These are phyloP conservation scores for Reticulascus tulasneorum DNA, from an alignment of 2,329 filamentous ascomycete genomes.

Conservation along the genomic window DNA sequence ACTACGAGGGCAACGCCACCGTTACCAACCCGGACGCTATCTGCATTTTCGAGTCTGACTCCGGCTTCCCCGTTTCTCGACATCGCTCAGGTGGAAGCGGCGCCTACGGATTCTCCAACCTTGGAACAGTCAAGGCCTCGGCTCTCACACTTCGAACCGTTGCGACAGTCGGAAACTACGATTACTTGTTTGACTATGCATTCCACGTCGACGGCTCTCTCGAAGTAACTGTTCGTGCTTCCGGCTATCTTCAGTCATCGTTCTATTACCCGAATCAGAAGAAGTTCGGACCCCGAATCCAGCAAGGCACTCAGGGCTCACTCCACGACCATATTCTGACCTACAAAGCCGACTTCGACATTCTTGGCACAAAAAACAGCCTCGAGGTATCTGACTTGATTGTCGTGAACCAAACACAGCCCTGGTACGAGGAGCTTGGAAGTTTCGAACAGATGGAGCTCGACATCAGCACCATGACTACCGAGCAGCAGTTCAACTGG, in stretches of 20 bases:
- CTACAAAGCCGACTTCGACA: constrained; percentile 37
- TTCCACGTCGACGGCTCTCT: constrained; percentile 33
- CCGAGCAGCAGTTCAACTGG: constrained; percentile 30
- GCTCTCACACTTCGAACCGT: constrained; percentile 18
- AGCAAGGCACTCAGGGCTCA: constrained; percentile 27
- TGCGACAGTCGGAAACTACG: constrained; percentile 37
- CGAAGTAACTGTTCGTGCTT: constrained; percentile 34
- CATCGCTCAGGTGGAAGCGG: constrained; percentile 23
- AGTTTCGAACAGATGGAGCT: constrained; percentile 29
- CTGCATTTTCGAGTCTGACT: constrained; percentile 35
- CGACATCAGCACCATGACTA: constrained; percentile 16
- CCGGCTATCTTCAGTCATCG: constrained; percentile 30
- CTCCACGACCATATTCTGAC: constrained; percentile 35
- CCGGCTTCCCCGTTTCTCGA: constrained; percentile 30
- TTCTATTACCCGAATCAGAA: constrained; percentile 29
- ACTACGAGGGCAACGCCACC: constrained; percentile 24
- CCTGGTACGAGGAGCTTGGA: constrained; percentile 32
- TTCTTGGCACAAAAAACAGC: constrained; percentile 29
- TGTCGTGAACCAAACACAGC: constrained; percentile 25
- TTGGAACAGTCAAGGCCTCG: constrained; percentile 28
- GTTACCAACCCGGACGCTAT: constrained; percentile 26
- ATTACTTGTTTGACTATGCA: constrained; percentile 33
- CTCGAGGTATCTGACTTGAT: constrained; percentile 28
- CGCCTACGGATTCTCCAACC: constrained; percentile 23
- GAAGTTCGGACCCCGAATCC: constrained; percentile 29